Evolutionary conservation across 805 yeast species (phyloP), one percentile per base, ranked within the genome.

Genomic region (Ogataea methanolica): DNA sequence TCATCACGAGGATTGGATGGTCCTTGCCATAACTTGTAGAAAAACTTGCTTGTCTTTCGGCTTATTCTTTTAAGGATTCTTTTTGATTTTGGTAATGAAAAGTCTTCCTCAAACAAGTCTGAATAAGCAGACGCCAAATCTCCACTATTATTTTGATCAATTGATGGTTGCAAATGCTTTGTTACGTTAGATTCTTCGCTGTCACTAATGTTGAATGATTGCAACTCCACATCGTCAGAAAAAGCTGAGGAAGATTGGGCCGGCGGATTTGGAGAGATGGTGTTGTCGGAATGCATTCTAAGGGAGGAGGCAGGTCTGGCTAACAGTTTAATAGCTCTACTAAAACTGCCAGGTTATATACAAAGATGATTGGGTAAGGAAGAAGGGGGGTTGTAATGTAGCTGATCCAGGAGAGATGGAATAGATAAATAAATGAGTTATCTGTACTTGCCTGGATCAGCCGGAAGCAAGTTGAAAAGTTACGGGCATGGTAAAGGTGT

Each of bases 21-120:
- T 1, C 90, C 88, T n/a, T 65, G 46, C 83, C 86, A 78, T 1
- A 78, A 22, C 19, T 53, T 57, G 17, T 29, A 11, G n/a, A 49
- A 36, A 26, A 57, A 57, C 16, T 41, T 26, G 5, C 35, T 46
- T 4, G 41, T 4, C 14, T 46, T 54, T 16, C 37, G 19, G 12
- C 34, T 40, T 14, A 38, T 1, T 31, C 39, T 43, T 17, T 35
- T 36, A 4, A 21, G 12, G 5, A n/a, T 16, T 23, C 15, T 11
- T n/a, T 14, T 26, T 14, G 22, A 11, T 26, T 22, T 19, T 16
- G 26, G 26, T 22, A 23, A n/a, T 11, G 33, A 16, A 15, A 22
- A 8, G 12, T 40, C 42, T 19, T 5, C 29, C 4, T 37, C 26
- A 19, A 5, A 15, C 14, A 26, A 26, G 11, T 26, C 11, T 26